phyloP scores from a whole-genome alignment of 2,329 filamentous ascomycete genomes.

The Fusarium sterilihyphosum region DNA sequence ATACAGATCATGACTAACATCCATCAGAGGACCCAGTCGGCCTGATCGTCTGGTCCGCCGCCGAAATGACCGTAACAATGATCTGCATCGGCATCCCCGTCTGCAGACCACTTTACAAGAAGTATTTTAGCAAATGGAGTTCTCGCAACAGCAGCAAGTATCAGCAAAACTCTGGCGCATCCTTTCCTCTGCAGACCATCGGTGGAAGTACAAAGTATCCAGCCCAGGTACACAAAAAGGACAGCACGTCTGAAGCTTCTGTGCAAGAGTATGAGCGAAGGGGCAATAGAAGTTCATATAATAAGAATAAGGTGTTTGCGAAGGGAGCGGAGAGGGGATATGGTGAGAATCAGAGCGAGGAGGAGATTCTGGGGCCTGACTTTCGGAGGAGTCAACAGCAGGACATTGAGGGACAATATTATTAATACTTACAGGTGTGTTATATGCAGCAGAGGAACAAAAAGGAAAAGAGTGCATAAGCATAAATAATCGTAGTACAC shows the following conservation, averaged over 20 bases:
- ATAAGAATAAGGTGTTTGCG: constrained; percentile 8
- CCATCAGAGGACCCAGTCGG: constrained; percentile 47
- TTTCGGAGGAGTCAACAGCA: constrained; percentile 15
- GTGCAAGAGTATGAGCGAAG: constrained; percentile 15
- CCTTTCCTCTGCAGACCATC: constrained; percentile 28
- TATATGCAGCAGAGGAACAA: no score
- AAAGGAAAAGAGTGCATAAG: background rate
- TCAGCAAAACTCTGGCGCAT: constrained; percentile 18
- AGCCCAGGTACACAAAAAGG: background rate
- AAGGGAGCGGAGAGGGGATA: background rate
- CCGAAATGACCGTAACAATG: constrained; percentile 52
- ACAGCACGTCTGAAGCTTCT: background rate
- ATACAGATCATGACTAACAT: background rate
- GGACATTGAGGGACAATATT: background rate
- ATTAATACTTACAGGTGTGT: fast-evolving
- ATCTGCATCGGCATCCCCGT: constrained; percentile 54
- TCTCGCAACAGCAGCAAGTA: constrained; percentile 39
- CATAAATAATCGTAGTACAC: background rate
- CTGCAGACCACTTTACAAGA: constrained; percentile 50
- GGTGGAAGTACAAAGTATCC: constrained; percentile 21
- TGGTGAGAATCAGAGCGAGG: constrained; percentile 31
- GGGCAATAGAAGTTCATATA: background rate
- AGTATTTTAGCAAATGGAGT: constrained; percentile 30
- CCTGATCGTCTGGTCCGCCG: constrained; percentile 51
- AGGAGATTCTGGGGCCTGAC: constrained; percentile 34